Conservation (phyloP, 805 yeast species). For the Wickerhamomyces chambardii region DNA sequence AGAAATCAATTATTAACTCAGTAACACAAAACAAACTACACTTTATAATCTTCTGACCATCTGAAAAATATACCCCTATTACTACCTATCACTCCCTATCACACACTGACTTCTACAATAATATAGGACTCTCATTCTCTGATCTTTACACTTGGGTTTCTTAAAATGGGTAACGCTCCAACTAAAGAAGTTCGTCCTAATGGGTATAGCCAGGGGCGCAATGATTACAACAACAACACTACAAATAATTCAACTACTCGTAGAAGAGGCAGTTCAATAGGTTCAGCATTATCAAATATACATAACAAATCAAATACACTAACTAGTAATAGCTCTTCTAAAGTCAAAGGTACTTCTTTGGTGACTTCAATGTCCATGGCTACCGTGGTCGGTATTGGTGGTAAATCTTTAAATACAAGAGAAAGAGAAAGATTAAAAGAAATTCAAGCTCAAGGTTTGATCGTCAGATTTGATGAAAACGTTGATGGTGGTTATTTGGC, state of each 20-base stretch:
- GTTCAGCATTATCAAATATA: conserved; percentile 4
- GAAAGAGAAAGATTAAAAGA: conserved; percentile 49
- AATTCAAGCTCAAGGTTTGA: conserved; percentile 42
- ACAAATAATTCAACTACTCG: conserved; percentile 3
- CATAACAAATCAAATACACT: conserved; percentile 3
- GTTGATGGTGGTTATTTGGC: conserved; percentile 95
- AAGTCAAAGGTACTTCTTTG: conserved; percentile 2
- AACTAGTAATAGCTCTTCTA: conserved; percentile 3
- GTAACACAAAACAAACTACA: too few species aligned
- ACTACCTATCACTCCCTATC: too few species aligned
- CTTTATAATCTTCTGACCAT: too few species aligned
- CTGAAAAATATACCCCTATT: too few species aligned
- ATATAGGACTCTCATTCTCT: too few species aligned
- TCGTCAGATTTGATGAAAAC: conserved; percentile 54
- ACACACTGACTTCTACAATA: too few species aligned
- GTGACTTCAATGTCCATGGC: too few species aligned
- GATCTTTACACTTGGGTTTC: too few species aligned
- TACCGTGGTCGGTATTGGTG: not conserved
- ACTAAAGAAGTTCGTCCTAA: conserved; percentile 28
- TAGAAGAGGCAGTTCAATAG: conserved; percentile 9
- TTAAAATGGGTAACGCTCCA: conserved; percentile 38
- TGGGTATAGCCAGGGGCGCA: not conserved
- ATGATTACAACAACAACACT: too few species aligned
- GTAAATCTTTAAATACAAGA: conserved; percentile 27
- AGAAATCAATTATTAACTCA: too few species aligned